Percentiles rank a stretch among this genome's conserved stretches.
Conservation (phyloP, 139 green algal species). For the Tetratostichococcus sp. region DNA sequence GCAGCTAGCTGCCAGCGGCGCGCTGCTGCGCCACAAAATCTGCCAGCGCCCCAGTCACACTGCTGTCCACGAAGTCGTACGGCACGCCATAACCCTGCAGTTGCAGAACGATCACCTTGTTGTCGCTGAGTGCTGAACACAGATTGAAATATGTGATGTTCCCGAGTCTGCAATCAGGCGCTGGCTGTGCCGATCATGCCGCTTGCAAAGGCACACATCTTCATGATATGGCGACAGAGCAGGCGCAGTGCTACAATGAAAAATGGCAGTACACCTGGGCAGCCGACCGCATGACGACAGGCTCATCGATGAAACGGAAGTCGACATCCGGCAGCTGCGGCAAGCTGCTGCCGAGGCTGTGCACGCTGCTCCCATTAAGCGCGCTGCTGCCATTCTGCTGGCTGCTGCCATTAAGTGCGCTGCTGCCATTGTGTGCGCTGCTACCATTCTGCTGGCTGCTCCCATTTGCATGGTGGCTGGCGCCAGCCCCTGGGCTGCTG, state of each 20-base stretch:
- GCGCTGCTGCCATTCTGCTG: neutral
- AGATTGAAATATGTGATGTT: no score
- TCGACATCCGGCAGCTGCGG: constrained; percentile 9
- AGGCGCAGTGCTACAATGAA: no score
- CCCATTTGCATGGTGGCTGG: neutral
- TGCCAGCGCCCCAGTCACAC: constrained; percentile 24
- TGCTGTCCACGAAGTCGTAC: constrained; percentile 48
- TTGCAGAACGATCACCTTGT: no score
- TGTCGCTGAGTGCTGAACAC: no score
- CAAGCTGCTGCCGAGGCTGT: neutral
- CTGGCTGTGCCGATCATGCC: no score
- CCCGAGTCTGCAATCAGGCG: no score
- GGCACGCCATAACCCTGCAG: constrained; percentile 40
- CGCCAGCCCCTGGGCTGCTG: neutral
- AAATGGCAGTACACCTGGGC: neutral
- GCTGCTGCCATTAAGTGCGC: neutral
- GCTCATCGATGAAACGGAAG: constrained; percentile 33
- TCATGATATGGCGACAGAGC: no score
- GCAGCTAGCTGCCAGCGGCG: neutral
- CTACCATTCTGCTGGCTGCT: neutral
- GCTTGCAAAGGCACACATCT: no score
- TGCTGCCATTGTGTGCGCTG: neutral
- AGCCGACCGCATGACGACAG: constrained; percentile 27
- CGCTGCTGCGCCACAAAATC: constrained; percentile 25
- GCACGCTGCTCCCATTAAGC: neutral